phyloP scores from a whole-genome alignment of 2,329 filamentous ascomycete species.

The Fusarium pseudocircinatum region DNA sequence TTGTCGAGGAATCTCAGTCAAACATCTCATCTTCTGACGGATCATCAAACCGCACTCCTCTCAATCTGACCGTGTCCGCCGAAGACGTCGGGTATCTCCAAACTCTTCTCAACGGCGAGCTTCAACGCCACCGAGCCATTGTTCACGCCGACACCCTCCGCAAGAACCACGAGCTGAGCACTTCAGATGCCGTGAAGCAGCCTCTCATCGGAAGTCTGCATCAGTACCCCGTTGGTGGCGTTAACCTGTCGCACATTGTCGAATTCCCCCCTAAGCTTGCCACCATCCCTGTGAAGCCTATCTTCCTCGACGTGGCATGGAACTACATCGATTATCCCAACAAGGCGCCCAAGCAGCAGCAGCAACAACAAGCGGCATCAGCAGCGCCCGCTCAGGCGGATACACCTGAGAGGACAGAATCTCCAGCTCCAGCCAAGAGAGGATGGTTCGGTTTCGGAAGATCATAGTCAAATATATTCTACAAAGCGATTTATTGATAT shows the following conservation, averaged over 20 bases:
- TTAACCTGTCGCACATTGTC: slow-evolving; percentile 84
- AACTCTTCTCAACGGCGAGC: slow-evolving; percentile 72
- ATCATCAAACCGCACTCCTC: slow-evolving; percentile 54
- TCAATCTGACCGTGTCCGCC: slow-evolving; percentile 73
- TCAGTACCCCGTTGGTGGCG: slow-evolving; percentile 75
- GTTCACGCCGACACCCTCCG: slow-evolving; percentile 80
- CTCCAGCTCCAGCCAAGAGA: slow-evolving; percentile 61
- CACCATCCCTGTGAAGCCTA: slow-evolving; percentile 88
- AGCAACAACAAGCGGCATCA: slow-evolving; percentile 5
- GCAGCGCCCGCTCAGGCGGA: slow-evolving; percentile 42
- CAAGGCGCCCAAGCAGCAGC: slow-evolving; percentile 50
- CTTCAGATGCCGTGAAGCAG: slow-evolving; percentile 31
- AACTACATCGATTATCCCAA: slow-evolving; percentile 96
- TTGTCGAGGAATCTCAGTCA: slow-evolving; percentile 64
- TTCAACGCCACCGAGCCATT: slow-evolving; percentile 84
- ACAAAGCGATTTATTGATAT: slow-evolving; percentile 22
- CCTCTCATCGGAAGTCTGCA: slow-evolving; percentile 80
- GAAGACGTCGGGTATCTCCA: slow-evolving; percentile 68
- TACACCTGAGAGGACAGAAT: slow-evolving; percentile 38
- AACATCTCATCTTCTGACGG: slow-evolving; percentile 53
- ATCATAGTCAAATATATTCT: slow-evolving; percentile 45
- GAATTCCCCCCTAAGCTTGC: slow-evolving; percentile 86
- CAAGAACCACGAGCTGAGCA: slow-evolving; percentile 58
- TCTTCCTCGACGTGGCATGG: slow-evolving; percentile 97
- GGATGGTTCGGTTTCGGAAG: slow-evolving; percentile 82